phyloP scores from a whole-genome alignment of 1,284 basidiomycete species.

The Coniferiporia sulphurascens region DNA sequence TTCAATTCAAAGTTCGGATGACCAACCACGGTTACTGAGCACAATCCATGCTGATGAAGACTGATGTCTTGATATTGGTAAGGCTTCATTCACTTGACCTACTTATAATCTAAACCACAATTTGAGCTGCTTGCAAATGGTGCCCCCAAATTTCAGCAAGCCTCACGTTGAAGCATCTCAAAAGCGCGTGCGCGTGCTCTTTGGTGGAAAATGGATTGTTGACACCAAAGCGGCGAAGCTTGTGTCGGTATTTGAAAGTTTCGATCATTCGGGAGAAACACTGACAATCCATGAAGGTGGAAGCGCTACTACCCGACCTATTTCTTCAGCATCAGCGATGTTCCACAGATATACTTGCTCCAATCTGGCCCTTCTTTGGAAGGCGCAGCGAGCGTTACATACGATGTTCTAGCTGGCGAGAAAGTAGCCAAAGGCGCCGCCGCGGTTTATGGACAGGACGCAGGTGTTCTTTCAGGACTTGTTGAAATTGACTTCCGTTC shows the following conservation, averaged over 20 bases:
- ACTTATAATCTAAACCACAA: background rate
- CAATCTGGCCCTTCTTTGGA: slow-evolving; percentile 28
- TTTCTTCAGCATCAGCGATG: slow-evolving; percentile 44
- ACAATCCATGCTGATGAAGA: too few relatives aligned
- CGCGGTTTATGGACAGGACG: slow-evolving; percentile 32
- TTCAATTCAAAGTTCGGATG: too few relatives aligned
- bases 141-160: slow-evolving; percentile 33
- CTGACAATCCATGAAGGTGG: slow-evolving; percentile 40
- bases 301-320: slow-evolving; percentile 50
- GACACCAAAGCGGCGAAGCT: slow-evolving; percentile 51
- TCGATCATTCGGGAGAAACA: background rate
- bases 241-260: slow-evolving; percentile 39
- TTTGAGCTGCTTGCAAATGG: too few relatives aligned
- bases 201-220: slow-evolving; percentile 46
- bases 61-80: background rate
- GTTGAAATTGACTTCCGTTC: slow-evolving; percentile 45
- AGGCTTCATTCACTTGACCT: background rate
- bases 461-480: slow-evolving; percentile 41
- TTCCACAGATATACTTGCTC: slow-evolving; percentile 37
- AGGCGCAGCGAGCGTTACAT: slow-evolving; percentile 28
- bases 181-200: slow-evolving; percentile 52
- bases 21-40: too few relatives aligned
- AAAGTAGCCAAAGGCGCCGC: slow-evolving; percentile 37
- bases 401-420: slow-evolving; percentile 44
- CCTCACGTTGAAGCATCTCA: slow-evolving; percentile 39